Evolutionary conservation across 805 yeast species (phyloP).

Genomic region (Millerago galiae): DNA sequence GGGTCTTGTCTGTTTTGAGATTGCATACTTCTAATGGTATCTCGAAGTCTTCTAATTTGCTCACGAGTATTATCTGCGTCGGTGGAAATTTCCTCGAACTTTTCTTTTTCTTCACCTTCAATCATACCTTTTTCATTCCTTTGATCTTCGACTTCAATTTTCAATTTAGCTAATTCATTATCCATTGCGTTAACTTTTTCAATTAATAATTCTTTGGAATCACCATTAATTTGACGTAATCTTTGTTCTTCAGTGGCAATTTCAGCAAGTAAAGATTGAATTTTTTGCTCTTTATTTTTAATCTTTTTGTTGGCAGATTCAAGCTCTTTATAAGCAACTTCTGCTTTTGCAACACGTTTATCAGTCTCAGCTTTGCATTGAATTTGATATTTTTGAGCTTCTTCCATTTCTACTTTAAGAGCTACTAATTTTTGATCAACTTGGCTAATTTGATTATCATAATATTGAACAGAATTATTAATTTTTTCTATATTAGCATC

Average conservation of each 20-base stretch:
- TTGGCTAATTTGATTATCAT: constrained; percentile 1
- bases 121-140: not conserved
- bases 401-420: constrained; percentile 2
- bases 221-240: constrained; percentile 24
- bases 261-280: constrained; percentile 12
- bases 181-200: constrained; percentile 8
- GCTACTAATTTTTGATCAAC: constrained; percentile 5
- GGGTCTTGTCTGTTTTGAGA: constrained; percentile 8
- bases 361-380: constrained; percentile 8
- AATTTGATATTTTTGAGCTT: not conserved
- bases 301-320: constrained; percentile 15
- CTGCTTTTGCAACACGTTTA: constrained; percentile 8
- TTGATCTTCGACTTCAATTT: constrained; percentile 1
- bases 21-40: not conserved
- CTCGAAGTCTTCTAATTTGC: constrained; percentile 3
- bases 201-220: constrained; percentile 16
- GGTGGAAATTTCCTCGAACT: constrained; percentile 2
- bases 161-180: not conserved
- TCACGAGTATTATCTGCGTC: constrained; percentile 8
- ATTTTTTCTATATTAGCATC: constrained; percentile 3
- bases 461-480: constrained; percentile 2
- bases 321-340: constrained; percentile 15
- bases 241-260: constrained; percentile 22
- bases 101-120: not conserved
- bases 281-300: constrained; percentile 12